These are phyloP conservation scores for Aspergillus conjunctus DNA, from an alignment of 495 filamentous ascomycete genomes.

Conservation along the genomic window DNA sequence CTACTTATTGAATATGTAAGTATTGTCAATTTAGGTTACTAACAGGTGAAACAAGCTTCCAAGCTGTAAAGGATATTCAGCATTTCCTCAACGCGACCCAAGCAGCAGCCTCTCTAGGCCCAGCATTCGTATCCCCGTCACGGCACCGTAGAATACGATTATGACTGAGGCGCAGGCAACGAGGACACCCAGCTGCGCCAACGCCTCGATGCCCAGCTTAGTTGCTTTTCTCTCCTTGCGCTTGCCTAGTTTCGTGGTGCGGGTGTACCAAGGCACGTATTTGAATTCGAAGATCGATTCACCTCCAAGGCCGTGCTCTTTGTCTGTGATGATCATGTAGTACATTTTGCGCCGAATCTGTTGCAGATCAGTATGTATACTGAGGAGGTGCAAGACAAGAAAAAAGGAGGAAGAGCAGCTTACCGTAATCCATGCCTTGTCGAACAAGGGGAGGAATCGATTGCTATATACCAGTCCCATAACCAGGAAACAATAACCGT, in stretches of 20 bases:
- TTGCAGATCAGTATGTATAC: neutral
- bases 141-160: conserved; percentile 26
- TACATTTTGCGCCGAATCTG: conserved; percentile 55
- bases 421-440: conserved; percentile 57
- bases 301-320: conserved; percentile 57
- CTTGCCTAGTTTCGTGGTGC: conserved; percentile 36
- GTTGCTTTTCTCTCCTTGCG: conserved; percentile 30
- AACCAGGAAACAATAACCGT: conserved; percentile 70
- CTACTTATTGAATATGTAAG: too few species aligned
- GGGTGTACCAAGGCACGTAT: conserved; percentile 57
- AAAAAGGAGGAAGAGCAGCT: conserved; percentile 15
- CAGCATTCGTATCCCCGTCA: conserved; percentile 29
- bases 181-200: conserved; percentile 35
- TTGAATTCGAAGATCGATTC: conserved; percentile 65
- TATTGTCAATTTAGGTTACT: too few species aligned
- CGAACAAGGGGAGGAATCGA: conserved; percentile 58
- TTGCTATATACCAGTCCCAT: conserved; percentile 55
- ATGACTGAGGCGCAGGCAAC: conserved; percentile 25
- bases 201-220: conserved; percentile 31
- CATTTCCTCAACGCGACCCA: neutral
- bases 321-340: conserved; percentile 56
- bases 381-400: neutral
- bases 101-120: conserved; percentile 17
- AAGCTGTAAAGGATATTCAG: neutral
- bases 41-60: neutral